phyloP scores from a whole-genome alignment of 2,329 filamentous ascomycete genomes.

The Trichoderma arundinaceum region DNA sequence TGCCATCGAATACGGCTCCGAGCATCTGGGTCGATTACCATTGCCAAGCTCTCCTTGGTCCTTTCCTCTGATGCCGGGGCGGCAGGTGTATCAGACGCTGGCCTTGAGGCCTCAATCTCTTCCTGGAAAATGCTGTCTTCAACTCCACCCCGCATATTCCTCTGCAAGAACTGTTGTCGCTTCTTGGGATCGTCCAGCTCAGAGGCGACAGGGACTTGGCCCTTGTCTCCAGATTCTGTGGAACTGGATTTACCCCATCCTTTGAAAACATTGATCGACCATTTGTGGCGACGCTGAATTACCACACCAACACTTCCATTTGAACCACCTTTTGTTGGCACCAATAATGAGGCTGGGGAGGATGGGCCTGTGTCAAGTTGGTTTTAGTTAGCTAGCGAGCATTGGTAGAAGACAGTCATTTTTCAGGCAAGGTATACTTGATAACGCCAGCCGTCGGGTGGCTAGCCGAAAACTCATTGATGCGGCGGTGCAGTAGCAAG shows the following conservation, averaged over 20 bases:
- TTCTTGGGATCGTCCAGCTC: slow-evolving; percentile 52
- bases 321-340: background rate
- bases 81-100: slow-evolving; percentile 31
- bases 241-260: slow-evolving; percentile 43
- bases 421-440: slow-evolving; percentile 54
- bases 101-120: slow-evolving; percentile 51
- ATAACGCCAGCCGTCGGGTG: slow-evolving; percentile 63
- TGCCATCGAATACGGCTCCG: slow-evolving; percentile 74
- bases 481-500: slow-evolving; percentile 34
- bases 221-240: slow-evolving; percentile 40
- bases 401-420: background rate
- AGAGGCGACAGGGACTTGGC: slow-evolving; percentile 37
- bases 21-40: slow-evolving; percentile 77
- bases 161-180: slow-evolving; percentile 50
- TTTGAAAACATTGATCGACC: slow-evolving; percentile 50
- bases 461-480: slow-evolving; percentile 70
- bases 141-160: slow-evolving; percentile 50
- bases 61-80: slow-evolving; percentile 47
- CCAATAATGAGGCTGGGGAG: slow-evolving; percentile 12
- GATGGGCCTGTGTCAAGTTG: slow-evolving; percentile 13
- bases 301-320: slow-evolving; percentile 32
- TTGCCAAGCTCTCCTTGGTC: slow-evolving; percentile 60
- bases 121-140: slow-evolving; percentile 69
- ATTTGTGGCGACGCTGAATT: slow-evolving; percentile 50
- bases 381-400: slow-evolving; percentile 10